Base-by-base conservation (phyloP, 805 yeast genomes). In the Nakazawaea ernobii region DNA sequence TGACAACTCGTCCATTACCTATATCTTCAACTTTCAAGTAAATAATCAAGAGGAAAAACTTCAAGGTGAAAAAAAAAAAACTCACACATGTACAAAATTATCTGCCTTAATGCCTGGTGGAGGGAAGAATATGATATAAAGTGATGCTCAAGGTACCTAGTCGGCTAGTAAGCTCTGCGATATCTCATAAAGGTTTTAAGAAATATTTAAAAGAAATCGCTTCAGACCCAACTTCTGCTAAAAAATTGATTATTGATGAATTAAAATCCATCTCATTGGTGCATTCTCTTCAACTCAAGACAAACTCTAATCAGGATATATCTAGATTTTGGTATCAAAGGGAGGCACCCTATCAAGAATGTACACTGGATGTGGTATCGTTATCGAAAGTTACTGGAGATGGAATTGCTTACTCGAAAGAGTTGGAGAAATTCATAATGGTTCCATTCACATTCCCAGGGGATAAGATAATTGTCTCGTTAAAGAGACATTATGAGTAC, bases 361-460 rank as follows among this genome's bases (percentile, higher is more conserved):
- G n/a, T 4, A 13, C 11, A 4, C 46, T 32, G n/a, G 40, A 47
- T 9, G 36, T 47, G 9, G 8, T 42, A n/a, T 26, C 32, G n/a
- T 3, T 42, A 13, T 42, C 46, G 1, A 42, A 47, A 26, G 30
- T 47, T 7, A 26, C 39, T 8, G 50, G 50, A 8, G 32, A 47
- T 6, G 50, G 50, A n/a, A 42, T 47, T n/a, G 43, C 36, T 32
- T 47, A 17, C 20, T n/a, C 28, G 14, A 11, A 17, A 14, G 50
- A 38, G 13, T 14, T 26, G 14, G n/a, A 35, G 11, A 42, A 29
- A 24, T 42, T 47, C 37, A 38, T 47, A 6, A 26, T 28, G 6
- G 43, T 71, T 1, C 75, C 76, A 8, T 70, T 70, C 40, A 59
- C 74, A 1, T 50, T 65, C 3, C 59, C 60, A 1, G 77, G 76